Evolutionary conservation across 1,284 basidiomycete genomes (phyloP).

Genomic region (Thecaphora thlaspeos): DNA sequence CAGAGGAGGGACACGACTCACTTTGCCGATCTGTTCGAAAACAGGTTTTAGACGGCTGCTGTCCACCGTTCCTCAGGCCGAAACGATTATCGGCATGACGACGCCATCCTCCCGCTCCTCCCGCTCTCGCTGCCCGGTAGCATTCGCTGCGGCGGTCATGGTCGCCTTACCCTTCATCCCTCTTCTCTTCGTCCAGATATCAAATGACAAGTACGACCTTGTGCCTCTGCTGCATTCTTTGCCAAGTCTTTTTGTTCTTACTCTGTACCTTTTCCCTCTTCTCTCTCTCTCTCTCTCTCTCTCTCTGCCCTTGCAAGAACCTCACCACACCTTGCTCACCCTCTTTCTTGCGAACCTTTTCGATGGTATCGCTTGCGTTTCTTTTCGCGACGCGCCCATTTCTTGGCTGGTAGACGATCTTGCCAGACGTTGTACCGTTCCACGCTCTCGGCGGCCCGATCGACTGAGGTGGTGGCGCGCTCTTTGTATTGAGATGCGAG

Average conservation of each 20-base stretch:
- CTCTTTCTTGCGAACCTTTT: neutral
- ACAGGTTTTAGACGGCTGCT: no score
- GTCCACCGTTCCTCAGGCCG: no score
- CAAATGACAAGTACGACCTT: conserved; percentile 14
- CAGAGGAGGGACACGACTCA: no score
- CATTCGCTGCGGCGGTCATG: no score
- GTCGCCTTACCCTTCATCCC: conserved; percentile 5
- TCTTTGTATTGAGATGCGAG: conserved; percentile 9
- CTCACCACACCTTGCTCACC: conserved; percentile 3
- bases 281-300: no score
- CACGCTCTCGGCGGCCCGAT: conserved; percentile 6
- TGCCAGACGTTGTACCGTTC: conserved; percentile 19
- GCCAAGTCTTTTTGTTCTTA: neutral
- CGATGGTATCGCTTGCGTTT: conserved; percentile 7
- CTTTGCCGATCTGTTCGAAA: no score
- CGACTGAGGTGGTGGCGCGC: conserved; percentile 1
- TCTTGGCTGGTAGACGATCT: conserved; percentile 17
- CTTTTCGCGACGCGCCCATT: conserved; percentile 2
- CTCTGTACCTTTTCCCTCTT: neutral
- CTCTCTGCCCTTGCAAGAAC: conserved; percentile 3
- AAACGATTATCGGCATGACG: no score
- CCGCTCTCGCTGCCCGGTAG: no score
- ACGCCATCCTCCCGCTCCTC: no score
- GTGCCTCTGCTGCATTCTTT: conserved; percentile 2
- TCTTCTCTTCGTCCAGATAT: conserved; percentile 4